A percentile compares a stretch with the other conserved stretches of the same genome.
Evolutionary conservation across 805 yeast genomes (phyloP).

Genomic region (Saccharomycopsis malanga): DNA sequence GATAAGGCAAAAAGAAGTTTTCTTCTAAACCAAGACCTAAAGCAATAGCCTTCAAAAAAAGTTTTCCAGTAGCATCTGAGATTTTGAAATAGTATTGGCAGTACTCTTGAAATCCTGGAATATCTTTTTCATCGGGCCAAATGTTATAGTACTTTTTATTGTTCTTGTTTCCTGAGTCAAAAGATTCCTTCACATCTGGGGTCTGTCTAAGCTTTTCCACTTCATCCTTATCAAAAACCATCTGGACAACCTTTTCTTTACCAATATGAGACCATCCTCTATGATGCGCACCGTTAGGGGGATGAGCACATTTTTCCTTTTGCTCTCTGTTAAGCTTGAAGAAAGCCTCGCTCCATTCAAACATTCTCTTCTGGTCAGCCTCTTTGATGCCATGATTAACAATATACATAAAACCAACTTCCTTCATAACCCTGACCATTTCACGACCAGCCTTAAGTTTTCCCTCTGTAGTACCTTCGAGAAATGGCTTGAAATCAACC

Average conservation of each 20-base stretch:
- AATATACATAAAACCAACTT: too few relatives aligned
- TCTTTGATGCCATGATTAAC: too few relatives aligned
- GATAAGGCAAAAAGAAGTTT: too few relatives aligned
- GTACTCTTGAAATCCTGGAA: too few relatives aligned
- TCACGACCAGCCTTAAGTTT: slow-evolving; percentile 24
- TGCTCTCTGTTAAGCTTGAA: slow-evolving; percentile 18
- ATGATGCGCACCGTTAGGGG: slow-evolving; percentile 26
- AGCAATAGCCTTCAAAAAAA: too few relatives aligned
- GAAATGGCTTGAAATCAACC: slow-evolving; percentile 27
- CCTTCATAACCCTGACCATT: too few relatives aligned
- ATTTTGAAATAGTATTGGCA: too few relatives aligned
- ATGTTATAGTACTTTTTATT: slow-evolving; percentile 23
- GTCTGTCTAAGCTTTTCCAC: slow-evolving; percentile 21
- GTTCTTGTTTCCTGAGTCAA: slow-evolving; percentile 25
- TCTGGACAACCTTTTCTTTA: slow-evolving; percentile 27
- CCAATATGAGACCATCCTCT: slow-evolving; percentile 27
- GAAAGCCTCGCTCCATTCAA: slow-evolving; percentile 25
- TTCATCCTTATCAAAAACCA: slow-evolving; percentile 25
- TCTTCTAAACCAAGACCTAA: too few relatives aligned
- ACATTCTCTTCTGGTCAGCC: too few relatives aligned
- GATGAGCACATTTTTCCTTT: slow-evolving; percentile 27
- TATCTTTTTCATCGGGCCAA: slow-evolving; percentile 26
- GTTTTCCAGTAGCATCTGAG: too few relatives aligned
- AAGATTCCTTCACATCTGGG: slow-evolving; percentile 29
- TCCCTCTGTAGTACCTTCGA: slow-evolving; percentile 25